Evolutionary conservation across 768 basidiomycete species (phyloP), one percentile per base, ranked within the genome.

Genomic region (Leccinum imitatum): DNA sequence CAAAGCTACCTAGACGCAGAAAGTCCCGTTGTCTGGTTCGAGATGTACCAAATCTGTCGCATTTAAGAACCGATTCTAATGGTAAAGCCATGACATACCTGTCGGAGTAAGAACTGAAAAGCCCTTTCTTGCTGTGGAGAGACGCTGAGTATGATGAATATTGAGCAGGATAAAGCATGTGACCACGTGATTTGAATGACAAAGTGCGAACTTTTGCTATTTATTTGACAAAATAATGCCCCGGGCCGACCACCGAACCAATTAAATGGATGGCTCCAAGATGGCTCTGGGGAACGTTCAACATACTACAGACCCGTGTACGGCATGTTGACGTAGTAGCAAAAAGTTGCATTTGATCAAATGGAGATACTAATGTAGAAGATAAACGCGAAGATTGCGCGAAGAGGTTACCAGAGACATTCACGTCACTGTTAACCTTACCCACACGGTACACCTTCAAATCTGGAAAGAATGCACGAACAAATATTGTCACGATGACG

Each of bases 1-100:
- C 30, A 13, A 82, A 80, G 66, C 75, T 82, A 4, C 81, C 31
- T 10, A 41, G 30, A 27, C 11, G 4, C 55, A 51, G 37, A 41
- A 41, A n/a, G 17, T 11, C n/a, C n/a, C 11, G 50, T n/a, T 44
- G 33, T 25, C 44, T 58, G 48, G 41, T 53, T 19, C 14, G 31
- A 35, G 39, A 56, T 50, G 30, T 37, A 31, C 25, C 23, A 37
- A 54, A 25, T 25, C 10, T 21, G 27, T 41, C n/a, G 19, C 47
- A 17, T 54, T n/a, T 33, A 21, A 54, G 30, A 21, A 13, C 15
- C 37, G 35, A 30, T 11, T 31, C 13, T 31, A 23, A 25, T 9
- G 9, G 50, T 8, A 44, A 51, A 14, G 39, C 17, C 14, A 30
- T 56, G 21, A 27, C 54, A 2, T 44, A 58, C 63, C 56, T 44